A percentile compares a stretch with the other conserved stretches of the same genome.
phyloP scores from a whole-genome alignment of 2,329 filamentous ascomycete species.

The Waltergamsia citrina region DNA sequence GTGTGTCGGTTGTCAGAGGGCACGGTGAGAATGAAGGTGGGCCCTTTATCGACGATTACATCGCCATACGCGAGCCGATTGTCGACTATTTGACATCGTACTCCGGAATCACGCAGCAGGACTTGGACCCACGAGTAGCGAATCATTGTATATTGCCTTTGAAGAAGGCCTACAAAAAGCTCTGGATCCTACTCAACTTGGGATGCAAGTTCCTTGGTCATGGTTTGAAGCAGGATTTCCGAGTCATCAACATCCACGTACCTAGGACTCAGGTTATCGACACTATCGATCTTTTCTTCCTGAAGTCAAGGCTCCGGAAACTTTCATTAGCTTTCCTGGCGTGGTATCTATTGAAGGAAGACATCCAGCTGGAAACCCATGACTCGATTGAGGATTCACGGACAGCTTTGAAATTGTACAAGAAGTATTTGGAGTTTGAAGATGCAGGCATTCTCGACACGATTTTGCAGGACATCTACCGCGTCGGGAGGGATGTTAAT shows the following conservation, averaged over 20 bases:
- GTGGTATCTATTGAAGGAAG: slow-evolving; percentile 83
- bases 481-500: slow-evolving; percentile 34
- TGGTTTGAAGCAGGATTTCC: slow-evolving; percentile 89
- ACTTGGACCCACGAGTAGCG: slow-evolving; percentile 71
- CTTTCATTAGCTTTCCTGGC: slow-evolving; percentile 86
- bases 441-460: slow-evolving; percentile 76
- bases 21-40: slow-evolving; percentile 67
- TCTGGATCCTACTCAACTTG: slow-evolving; percentile 92
- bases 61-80: slow-evolving; percentile 79
- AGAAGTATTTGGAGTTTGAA: slow-evolving; percentile 82
- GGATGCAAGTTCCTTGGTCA: slow-evolving; percentile 93
- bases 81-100: slow-evolving; percentile 93
- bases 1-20: slow-evolving; percentile 83
- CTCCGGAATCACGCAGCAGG: slow-evolving; percentile 80
- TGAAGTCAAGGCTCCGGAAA: slow-evolving; percentile 72
- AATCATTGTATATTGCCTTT: slow-evolving; percentile 76
- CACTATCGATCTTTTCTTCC: slow-evolving; percentile 85
- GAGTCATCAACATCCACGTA: slow-evolving; percentile 95
- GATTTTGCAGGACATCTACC: slow-evolving; percentile 82
- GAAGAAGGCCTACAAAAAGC: slow-evolving; percentile 93
- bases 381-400: slow-evolving; percentile 93
- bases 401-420: slow-evolving; percentile 79
- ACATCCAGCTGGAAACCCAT: slow-evolving; percentile 86
- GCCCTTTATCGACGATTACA: slow-evolving; percentile 97
- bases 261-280: slow-evolving; percentile 87